Evolutionary conservation across 345 rosid species (phyloP), one percentile per base, ranked within the genome.

Genomic region (Microthlaspi erraticum): DNA sequence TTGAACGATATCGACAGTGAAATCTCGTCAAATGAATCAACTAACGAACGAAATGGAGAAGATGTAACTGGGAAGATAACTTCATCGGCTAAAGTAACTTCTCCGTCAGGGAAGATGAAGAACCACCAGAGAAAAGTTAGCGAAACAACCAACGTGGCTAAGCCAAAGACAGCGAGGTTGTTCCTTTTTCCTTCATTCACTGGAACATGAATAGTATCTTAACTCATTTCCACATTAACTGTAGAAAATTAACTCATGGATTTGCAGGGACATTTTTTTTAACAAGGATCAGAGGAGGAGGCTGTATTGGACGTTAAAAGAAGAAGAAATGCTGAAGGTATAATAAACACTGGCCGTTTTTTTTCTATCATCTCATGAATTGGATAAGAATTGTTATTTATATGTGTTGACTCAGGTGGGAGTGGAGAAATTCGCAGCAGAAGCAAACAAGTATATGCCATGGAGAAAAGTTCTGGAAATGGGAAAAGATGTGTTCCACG

Each of bases 381-480:
- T 6, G 14, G 57, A 6, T 41, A 12, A 64, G 31, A 45, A 39
- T 6, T 49, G 49, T 38, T 57, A 38, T 60, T 51, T 33, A 60
- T 43, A 26, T 37, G 23, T 31, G 37, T 58, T 70, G 52, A 39
- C 6, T 48, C 84, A 87, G 98, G 82, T 81, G 66, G 96, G 89
- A 60, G 92, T 88, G 71, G 73, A 60, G 41, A 83, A 53, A 58
- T 84, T 77, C 68, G 72, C 86, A 8, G 69, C 36, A 44, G 46
- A 63, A 34, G 64, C 33, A 13, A 87, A 82, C 5, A 90, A 82
- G 80, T 85, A 90, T 78, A 54, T 88, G 46, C 92, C 98, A 9
- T 93, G 96, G 96, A 82, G 80, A 73, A 93, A 85, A 76, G 79
- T 93, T 63, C 69, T 90, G 77, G 90, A 88, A 16, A 83, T 80